Conservation (phyloP, 257 asterid genomes). For the Marsdenia floribunda region DNA sequence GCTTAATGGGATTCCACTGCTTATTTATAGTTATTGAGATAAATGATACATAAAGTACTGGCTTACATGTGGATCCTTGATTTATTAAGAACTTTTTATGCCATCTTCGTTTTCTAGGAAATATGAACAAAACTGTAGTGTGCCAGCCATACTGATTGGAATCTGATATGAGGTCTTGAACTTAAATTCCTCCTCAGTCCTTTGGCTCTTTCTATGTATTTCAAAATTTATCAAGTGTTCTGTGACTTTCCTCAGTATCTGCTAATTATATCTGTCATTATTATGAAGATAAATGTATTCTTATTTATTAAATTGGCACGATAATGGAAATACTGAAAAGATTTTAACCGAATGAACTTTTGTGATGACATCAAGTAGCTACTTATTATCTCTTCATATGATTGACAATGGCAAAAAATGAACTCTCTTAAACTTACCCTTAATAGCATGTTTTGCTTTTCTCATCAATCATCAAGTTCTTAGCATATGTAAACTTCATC, state of each 20-base stretch:
- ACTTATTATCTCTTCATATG: background rate
- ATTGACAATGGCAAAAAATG: background rate
- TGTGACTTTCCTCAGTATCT: background rate
- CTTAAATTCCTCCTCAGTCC: background rate
- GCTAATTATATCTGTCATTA: background rate
- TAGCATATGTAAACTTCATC: background rate
- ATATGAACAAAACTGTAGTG: background rate
- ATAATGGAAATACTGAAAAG: background rate
- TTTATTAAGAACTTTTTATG: background rate
- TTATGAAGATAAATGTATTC: background rate
- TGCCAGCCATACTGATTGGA: background rate
- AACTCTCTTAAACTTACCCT: background rate
- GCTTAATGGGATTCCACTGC: background rate
- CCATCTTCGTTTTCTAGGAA: background rate
- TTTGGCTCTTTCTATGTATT: background rate
- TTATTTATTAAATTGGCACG: background rate
- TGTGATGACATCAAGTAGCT: background rate
- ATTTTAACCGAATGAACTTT: background rate
- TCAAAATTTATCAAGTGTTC: background rate
- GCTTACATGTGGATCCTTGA: background rate
- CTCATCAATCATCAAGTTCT: background rate
- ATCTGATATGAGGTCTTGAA: background rate
- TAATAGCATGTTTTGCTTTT: background rate
- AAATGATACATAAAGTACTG: background rate
- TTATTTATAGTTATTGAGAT: background rate